Evolutionary conservation across 1,139 yeast genomes (phyloP).

Genomic region (Taphrina betulina): DNA sequence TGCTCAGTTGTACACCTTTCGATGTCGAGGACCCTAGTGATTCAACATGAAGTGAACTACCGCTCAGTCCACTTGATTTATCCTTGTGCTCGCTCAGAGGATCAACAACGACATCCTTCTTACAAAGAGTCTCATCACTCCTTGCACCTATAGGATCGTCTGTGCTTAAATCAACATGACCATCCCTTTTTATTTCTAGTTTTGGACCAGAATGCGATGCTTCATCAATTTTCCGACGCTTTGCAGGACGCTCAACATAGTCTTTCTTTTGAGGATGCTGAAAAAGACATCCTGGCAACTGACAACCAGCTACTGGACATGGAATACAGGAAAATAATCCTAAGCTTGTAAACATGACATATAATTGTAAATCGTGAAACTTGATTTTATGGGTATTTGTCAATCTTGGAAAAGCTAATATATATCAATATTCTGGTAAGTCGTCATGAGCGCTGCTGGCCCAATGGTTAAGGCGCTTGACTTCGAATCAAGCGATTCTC

Average conservation of each 20-base stretch:
- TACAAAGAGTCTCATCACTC: too few species aligned
- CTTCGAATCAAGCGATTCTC: conserved; percentile 30
- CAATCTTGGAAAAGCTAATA: too few species aligned
- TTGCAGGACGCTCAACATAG: not conserved
- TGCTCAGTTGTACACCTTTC: not conserved
- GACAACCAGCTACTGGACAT: conserved; percentile 3
- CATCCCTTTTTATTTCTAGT: too few species aligned
- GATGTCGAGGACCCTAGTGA: not conserved
- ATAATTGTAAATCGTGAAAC: not conserved
- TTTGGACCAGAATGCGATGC: not conserved
- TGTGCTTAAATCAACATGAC: too few species aligned
- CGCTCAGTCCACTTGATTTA: too few species aligned
- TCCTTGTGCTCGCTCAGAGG: too few species aligned
- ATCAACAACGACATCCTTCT: too few species aligned
- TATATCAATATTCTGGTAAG: too few species aligned
- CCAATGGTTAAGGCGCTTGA: conserved; percentile 31
- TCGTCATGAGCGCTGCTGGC: conserved; percentile 18
- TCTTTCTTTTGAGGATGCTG: not conserved
- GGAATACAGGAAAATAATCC: conserved; percentile 1
- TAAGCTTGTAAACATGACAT: conserved; percentile 6
- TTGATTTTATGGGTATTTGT: too few species aligned
- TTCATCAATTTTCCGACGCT: conserved; percentile 5
- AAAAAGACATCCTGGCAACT: conserved; percentile 2
- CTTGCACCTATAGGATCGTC: too few species aligned
- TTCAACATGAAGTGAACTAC: too few species aligned